phyloP scores from a whole-genome alignment of 2,329 filamentous ascomycete species.

The Pseudogymnoascus sp. region DNA sequence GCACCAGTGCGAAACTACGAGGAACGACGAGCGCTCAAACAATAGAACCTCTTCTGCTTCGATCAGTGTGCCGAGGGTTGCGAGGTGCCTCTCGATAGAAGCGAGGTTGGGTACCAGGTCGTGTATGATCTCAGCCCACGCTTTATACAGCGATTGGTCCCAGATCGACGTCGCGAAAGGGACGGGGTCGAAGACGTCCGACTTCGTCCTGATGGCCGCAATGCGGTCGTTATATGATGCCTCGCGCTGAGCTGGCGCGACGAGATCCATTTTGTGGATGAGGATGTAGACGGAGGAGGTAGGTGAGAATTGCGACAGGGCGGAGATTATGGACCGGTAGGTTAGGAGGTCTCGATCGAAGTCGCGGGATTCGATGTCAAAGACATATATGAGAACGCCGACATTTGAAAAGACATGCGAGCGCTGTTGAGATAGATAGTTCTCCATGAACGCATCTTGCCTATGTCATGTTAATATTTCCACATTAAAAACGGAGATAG shows the following conservation, averaged over 20 bases:
- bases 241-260: conserved; percentile 70
- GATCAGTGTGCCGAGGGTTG: conserved; percentile 73
- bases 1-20: conserved; percentile 90
- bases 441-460: conserved; percentile 98
- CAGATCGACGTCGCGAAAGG: conserved; percentile 96
- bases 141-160: conserved; percentile 97
- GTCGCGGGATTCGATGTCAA: conserved; percentile 94
- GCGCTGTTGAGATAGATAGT: conserved; percentile 91
- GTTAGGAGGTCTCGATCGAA: conserved; percentile 88
- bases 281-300: conserved; percentile 84
- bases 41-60: conserved; percentile 89
- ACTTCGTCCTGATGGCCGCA: conserved; percentile 66
- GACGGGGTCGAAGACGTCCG: conserved; percentile 65
- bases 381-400: conserved; percentile 96
- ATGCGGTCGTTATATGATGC: conserved; percentile 79
- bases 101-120: conserved; percentile 90
- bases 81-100: conserved; percentile 79
- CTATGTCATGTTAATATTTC: conserved; percentile 35
- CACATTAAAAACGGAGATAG: neutral
- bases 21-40: conserved; percentile 91
- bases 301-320: conserved; percentile 75
- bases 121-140: conserved; percentile 97
- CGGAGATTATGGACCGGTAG: conserved; percentile 83
- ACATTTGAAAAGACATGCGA: conserved; percentile 95
- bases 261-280: conserved; percentile 98